Percentiles rank a stretch among this genome's conserved stretches.
phyloP scores from a whole-genome alignment of 306 rosid species.

The Canavalia ensiformis region DNA sequence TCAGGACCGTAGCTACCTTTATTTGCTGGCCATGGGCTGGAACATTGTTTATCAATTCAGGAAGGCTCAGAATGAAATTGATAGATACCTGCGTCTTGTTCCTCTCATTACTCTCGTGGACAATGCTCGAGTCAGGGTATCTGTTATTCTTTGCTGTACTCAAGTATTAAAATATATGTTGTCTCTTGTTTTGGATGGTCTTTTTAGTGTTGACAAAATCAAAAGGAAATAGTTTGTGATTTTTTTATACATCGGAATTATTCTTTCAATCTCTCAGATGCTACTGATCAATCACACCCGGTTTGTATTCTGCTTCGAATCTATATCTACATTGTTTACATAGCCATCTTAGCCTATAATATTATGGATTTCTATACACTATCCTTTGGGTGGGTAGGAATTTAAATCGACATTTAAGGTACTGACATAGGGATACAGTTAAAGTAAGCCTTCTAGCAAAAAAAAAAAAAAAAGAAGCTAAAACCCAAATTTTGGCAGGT shows the following conservation, averaged over 20 bases:
- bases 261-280: not conserved
- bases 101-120: constrained; percentile 97
- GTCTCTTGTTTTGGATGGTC: constrained; percentile 22
- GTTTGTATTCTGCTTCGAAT: constrained; percentile 22
- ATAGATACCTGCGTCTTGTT: constrained; percentile 84
- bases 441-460: not conserved
- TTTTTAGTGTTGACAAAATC: not conserved
- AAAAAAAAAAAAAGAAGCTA: not conserved
- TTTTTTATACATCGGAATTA: not conserved
- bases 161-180: not conserved
- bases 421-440: not conserved
- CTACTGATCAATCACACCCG: not conserved
- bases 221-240: not conserved
- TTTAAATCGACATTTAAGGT: not conserved
- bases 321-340: not conserved
- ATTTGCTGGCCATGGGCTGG: constrained; percentile 98
- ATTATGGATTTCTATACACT: not conserved
- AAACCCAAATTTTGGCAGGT: not conserved
- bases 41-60: constrained; percentile 96
- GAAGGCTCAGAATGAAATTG: constrained; percentile 96
- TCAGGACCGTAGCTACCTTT: constrained; percentile 90
- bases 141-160: constrained; percentile 31
- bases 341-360: not conserved
- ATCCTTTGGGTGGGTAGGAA: not conserved
- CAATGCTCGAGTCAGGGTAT: constrained; percentile 97